phyloP scores from a whole-genome alignment of 306 rosid species.

The Ceratonia siliqua region DNA sequence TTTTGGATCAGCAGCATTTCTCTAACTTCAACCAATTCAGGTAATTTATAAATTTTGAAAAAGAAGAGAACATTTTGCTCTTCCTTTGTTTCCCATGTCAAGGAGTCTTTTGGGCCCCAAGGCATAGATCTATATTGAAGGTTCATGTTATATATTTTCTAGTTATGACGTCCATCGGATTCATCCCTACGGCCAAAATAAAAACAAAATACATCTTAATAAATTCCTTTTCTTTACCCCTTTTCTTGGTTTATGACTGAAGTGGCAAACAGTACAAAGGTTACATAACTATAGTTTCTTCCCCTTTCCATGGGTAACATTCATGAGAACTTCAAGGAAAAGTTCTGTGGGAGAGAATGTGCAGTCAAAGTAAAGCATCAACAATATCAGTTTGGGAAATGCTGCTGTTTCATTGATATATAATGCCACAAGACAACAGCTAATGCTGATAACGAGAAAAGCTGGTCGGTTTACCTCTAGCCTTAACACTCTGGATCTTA shows the following conservation, averaged over 20 bases:
- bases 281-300: not conserved
- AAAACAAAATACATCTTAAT: not conserved
- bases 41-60: not conserved
- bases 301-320: not conserved
- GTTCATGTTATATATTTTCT: too few species aligned
- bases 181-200: not conserved
- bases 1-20: too few species aligned
- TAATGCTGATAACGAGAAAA: slow-evolving; percentile 11
- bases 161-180: not conserved
- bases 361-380: slow-evolving; percentile 1
- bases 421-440: not conserved
- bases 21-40: too few species aligned
- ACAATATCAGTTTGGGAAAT: not conserved
- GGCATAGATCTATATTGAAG: not conserved
- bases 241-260: not conserved
- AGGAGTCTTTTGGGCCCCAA: not conserved
- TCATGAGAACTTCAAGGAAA: not conserved
- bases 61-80: not conserved
- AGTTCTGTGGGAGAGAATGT: slow-evolving; percentile 5
- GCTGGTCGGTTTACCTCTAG: slow-evolving; percentile 70
- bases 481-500: slow-evolving; percentile 67
- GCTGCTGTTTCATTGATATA: not conserved
- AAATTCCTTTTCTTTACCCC: not conserved
- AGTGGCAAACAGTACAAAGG: not conserved
- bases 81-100: not conserved